Conservation (phyloP, 2,329 filamentous ascomycete species). For the Stagonosporopsis vannaccii region DNA sequence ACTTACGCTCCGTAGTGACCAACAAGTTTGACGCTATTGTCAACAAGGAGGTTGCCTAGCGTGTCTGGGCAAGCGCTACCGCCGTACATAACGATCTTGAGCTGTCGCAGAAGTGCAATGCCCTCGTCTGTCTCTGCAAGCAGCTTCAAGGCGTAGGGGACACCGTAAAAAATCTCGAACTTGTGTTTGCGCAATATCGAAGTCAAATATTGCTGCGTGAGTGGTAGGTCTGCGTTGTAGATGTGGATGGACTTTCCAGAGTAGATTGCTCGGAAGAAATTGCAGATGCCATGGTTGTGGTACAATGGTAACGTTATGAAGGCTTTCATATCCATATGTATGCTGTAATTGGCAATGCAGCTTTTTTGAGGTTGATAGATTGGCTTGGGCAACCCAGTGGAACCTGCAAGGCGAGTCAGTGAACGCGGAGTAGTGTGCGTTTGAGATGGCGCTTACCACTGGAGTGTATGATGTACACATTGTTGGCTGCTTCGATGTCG, state of each 20-base stretch:
- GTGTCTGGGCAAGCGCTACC: constrained; percentile 67
- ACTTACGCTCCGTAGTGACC: constrained; percentile 65
- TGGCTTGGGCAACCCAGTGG: constrained; percentile 69
- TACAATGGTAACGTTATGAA: constrained; percentile 36
- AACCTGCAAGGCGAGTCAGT: constrained; percentile 43
- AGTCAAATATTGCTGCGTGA: constrained; percentile 28
- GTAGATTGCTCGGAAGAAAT: constrained; percentile 36
- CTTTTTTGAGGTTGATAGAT: constrained; percentile 64
- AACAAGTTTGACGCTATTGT: constrained; percentile 62
- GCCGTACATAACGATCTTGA: constrained; percentile 65
- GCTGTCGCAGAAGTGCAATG: constrained; percentile 55
- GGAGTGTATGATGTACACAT: constrained; percentile 37
- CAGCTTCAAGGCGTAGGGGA: constrained; percentile 71
- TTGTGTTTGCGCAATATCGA: constrained; percentile 31
- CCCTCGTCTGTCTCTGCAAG: constrained; percentile 66
- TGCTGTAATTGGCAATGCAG: constrained; percentile 30
- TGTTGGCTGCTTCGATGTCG: constrained; percentile 25
- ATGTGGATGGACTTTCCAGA: constrained; percentile 35
- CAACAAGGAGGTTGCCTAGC: constrained; percentile 62
- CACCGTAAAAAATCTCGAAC: constrained; percentile 66
- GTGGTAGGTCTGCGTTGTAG: constrained; percentile 35
- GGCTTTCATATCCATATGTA: constrained; percentile 31
- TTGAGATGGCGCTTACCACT: constrained; percentile 18
- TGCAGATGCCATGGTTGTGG: constrained; percentile 39
- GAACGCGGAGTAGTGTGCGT: neutral